Base-by-base conservation (phyloP, 2,329 filamentous ascomycete species). In the Colletotrichum sp. region DNA sequence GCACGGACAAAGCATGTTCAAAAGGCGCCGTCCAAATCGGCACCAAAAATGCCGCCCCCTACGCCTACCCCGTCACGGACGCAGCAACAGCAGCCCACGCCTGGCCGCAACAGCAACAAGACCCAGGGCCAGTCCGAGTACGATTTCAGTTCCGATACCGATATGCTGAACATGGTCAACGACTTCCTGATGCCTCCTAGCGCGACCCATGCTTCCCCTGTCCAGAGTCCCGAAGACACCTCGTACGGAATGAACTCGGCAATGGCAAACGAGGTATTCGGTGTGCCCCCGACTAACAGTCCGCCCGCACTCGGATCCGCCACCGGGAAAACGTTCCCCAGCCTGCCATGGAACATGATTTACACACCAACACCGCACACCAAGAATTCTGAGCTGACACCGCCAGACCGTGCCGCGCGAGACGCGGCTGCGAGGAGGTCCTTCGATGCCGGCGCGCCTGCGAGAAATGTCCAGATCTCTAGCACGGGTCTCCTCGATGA, bases 241-340 rank as follows among this genome's bases (percentile, higher is more conserved):
- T 90, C 88, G 3, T 91, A 91, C 76, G 90, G 88, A 19, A 90
- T 91, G 89, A 86, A 89, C 79, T 88, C 87, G 12, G 80, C 84
- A 4, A 89, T 87, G 9, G 87, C 89, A 30, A 87, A 89, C 64
- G 89, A 90, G 22, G 78, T 90, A 3, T 90, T 91, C 77, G 87
- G 84, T 32, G 82, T 85, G 57, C 79, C 86, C 57, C 82, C 80
- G 16, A 80, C 84, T 9, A 83, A 81, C 59, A 84, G 82, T 74
- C 82, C 82, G 11, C 65, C 75, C 4, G 73, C 82, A 34, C 78
- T 82, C 73, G 80, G 81, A 64, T 84, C 85, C 63, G 79, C 84
- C 60, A 80, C 79, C 4, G 79, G 79, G 25, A 86, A 84, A 76
- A 68, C 83, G 8, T 84, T 87, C 32, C 86, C 86, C 6, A 85